Percentiles rank a stretch among this genome's conserved stretches.
Evolutionary conservation across 805 yeast species (phyloP).

Genomic region (Suhomyces kilbournensis): DNA sequence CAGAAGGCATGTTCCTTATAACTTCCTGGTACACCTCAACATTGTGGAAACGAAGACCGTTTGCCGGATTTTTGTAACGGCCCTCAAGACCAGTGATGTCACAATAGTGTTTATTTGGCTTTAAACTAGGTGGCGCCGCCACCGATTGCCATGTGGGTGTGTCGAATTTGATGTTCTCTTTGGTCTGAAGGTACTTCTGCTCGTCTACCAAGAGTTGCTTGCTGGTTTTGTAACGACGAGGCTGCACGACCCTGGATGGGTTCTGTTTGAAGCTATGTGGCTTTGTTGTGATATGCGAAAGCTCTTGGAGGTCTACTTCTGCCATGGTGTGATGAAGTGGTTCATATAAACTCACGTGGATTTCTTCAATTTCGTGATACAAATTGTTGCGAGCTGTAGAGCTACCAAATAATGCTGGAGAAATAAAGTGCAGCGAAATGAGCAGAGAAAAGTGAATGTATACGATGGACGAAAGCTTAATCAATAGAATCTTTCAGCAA

Average conservation of each 20-base stretch:
- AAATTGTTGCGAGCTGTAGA: not conserved
- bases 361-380: not conserved
- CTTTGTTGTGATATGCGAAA: conserved; percentile 39
- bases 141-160: conserved; percentile 68
- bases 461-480: not conserved
- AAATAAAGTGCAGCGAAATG: not conserved
- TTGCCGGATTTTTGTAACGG: conserved; percentile 69
- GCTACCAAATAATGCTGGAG: not conserved
- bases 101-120: conserved; percentile 81
- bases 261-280: conserved; percentile 57
- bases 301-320: conserved; percentile 19
- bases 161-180: conserved; percentile 39
- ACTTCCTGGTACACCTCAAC: conserved; percentile 74
- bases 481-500: too few species aligned
- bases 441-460: not conserved
- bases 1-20: conserved; percentile 78
- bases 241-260: conserved; percentile 47
- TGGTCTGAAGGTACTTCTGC: conserved; percentile 54
- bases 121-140: conserved; percentile 83
- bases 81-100: conserved; percentile 90
- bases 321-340: not conserved
- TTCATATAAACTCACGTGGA: not conserved
- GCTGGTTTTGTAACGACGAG: conserved; percentile 67
- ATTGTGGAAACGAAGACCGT: conserved; percentile 74
- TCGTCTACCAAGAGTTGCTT: conserved; percentile 79